Conservation (phyloP, 148 eudicot species). For the Fallopia convolvulus region DNA sequence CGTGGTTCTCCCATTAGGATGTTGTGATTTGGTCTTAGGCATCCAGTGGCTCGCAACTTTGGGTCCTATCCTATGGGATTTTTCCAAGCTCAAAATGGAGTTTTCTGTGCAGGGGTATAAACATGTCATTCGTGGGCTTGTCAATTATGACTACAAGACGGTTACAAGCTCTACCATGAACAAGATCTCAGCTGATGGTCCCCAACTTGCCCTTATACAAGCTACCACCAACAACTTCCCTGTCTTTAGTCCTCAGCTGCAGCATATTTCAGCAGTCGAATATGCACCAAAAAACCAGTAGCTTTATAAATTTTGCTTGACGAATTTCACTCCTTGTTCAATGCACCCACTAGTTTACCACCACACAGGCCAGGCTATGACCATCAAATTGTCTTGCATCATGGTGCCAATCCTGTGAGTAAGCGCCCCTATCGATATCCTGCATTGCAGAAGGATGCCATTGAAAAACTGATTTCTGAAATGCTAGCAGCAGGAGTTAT, state of each 20-base stretch:
- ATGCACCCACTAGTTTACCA: background rate
- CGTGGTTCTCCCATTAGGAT: background rate
- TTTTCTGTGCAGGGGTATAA: background rate
- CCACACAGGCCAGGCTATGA: background rate
- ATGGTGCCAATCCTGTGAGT: background rate
- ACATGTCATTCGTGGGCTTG: background rate
- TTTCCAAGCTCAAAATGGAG: background rate
- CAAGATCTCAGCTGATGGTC: background rate
- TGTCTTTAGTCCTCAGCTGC: background rate
- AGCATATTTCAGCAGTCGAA: background rate
- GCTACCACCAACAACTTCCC: too few relatives aligned
- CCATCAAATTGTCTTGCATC: background rate
- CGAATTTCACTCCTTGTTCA: too few relatives aligned
- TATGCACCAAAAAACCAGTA: background rate
- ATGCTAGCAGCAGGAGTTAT: background rate
- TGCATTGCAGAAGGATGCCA: background rate
- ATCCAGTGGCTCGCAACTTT: background rate
- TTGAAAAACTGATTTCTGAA: background rate
- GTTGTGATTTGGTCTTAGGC: background rate
- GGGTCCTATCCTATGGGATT: background rate
- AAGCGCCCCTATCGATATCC: background rate
- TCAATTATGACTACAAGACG: too few relatives aligned
- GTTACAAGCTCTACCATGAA: background rate
- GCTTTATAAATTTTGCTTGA: background rate
- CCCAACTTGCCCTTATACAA: background rate